phyloP scores from a whole-genome alignment of 768 basidiomycete genomes.

The Agaricus subrufescens region DNA sequence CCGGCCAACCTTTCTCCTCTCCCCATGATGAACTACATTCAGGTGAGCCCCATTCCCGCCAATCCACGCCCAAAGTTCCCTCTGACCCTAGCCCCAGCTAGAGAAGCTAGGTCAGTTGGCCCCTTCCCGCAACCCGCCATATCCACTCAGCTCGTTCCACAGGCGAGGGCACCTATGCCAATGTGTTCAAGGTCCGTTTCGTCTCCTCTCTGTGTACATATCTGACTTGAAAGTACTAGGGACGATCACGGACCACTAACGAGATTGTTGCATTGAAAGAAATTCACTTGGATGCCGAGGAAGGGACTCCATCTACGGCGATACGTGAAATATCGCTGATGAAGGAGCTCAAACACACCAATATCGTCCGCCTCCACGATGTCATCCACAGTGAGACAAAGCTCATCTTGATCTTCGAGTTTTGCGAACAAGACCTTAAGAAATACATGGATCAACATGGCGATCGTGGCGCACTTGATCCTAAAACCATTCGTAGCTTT shows the following conservation, averaged over 20 bases:
- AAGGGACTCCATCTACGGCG: conserved; percentile 97
- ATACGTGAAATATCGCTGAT: conserved; percentile 98
- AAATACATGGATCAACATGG: conserved; percentile 99
- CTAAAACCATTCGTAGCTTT: conserved; percentile 88
- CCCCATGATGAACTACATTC: conserved; percentile 46
- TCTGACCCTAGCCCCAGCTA: conserved; percentile 40
- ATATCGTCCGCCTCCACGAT: conserved; percentile 96
- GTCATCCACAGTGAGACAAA: conserved; percentile 99
- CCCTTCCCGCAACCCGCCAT: neutral
- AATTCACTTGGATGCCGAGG: conserved; percentile 98
- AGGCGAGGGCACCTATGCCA: conserved; percentile 94
- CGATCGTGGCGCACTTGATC: conserved; percentile 90
- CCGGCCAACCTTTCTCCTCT: conserved; percentile 4
- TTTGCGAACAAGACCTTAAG: conserved; percentile 96
- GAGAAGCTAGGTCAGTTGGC: conserved; percentile 83
- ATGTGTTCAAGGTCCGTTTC: conserved; percentile 83
- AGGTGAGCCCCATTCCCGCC: conserved; percentile 28
- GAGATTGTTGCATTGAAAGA: conserved; percentile 98
- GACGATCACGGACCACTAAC: conserved; percentile 94
- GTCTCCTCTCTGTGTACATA: neutral
- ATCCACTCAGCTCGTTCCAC: conserved; percentile 39
- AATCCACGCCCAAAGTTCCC: conserved; percentile 2
- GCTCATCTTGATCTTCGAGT: conserved; percentile 97
- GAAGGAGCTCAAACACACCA: conserved; percentile 99
- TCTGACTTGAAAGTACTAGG: conserved; percentile 37